A percentile compares a stretch with the other conserved stretches of the same genome.
These are phyloP conservation scores for Aphanoascus verrucosus DNA, from an alignment of 2,329 filamentous ascomycete genomes.

Conservation along the genomic window DNA sequence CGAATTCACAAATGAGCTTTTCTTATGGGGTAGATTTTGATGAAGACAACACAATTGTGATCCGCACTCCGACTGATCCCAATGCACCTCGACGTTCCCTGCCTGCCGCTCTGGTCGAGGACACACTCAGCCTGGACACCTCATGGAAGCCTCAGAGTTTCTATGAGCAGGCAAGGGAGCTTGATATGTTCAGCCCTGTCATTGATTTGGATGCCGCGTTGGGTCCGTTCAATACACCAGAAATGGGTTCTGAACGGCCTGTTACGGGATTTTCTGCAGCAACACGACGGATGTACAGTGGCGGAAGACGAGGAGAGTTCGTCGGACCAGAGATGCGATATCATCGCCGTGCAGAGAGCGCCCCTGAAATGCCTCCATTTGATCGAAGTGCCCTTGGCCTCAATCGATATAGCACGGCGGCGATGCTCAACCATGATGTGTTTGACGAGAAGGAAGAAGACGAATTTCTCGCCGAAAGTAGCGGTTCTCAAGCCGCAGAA, in stretches of 20 bases:
- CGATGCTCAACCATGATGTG: conserved; percentile 36
- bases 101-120: conserved; percentile 15
- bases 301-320: conserved; percentile 37
- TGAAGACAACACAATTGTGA: conserved; percentile 40
- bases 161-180: conserved; percentile 38
- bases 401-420: conserved; percentile 29
- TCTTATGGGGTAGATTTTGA: conserved; percentile 40
- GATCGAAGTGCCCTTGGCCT: conserved; percentile 34
- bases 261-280: conserved; percentile 32
- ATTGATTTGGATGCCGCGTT: conserved; percentile 92
- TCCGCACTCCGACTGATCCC: conserved; percentile 35
- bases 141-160: conserved; percentile 37
- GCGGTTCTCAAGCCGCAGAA: not conserved
- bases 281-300: conserved; percentile 40
- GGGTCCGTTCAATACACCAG: conserved; percentile 72
- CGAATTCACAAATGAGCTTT: conserved; percentile 34
- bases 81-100: conserved; percentile 21
- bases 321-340: conserved; percentile 41
- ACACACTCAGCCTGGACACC: conserved; percentile 24
- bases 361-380: conserved; percentile 40
- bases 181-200: conserved; percentile 63
- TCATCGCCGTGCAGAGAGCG: conserved; percentile 41
- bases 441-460: conserved; percentile 44
- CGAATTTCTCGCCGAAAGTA: conserved; percentile 32
- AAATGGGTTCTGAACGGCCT: conserved; percentile 27